Base-by-base conservation (phyloP, 176 grass and related monocot genomes). In the Dactylis glomerata region DNA sequence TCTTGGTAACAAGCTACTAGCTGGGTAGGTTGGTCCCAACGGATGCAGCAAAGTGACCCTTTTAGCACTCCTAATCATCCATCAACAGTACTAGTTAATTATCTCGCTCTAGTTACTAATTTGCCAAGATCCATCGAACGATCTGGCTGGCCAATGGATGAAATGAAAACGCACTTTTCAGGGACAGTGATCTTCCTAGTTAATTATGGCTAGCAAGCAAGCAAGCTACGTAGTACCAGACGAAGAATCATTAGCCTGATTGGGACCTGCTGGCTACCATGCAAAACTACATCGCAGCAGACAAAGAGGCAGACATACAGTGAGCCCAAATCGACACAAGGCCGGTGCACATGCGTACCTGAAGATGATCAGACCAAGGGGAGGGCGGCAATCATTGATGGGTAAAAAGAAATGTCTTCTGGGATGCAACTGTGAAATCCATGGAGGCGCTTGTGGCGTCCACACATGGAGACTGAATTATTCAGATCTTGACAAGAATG, bases 241-340 rank as follows among this genome's bases (percentile, higher is more conserved):
- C 16, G 36, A 81, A 58, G 57, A 81, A 58, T 57, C 22, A 78
- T 87, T 83, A 88, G 68, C 0, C 19, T 79, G 55, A 73, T 73
- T 74, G 81, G 63, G 41, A 46, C 57, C 57, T 80, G 77, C 78
- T 49, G 8, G 23, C 41, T 46, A 40, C 14, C 27, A 30, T 34
- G 67, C 76, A 65, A 88, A 30, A 28, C 67, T 80, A 65, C 87
- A 46, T 16, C 68, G 1, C 67, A 66, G 47, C 67, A 56, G 67
- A 74, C 81, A 84, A 66, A 71, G 75, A 64, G 32, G 23, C 77
- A 59, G 82, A 46, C 76, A 28, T 49, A 6, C 58, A 73, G 45
- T 33, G 30, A 42, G 37, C 68, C 33, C 26, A 47, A 47, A 74
- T 22, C 28, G 45, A 36, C 19, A 22, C 59, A 57, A 81, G 42